phyloP scores from a whole-genome alignment of 2,329 filamentous ascomycete species.

The Fusarium illudens region DNA sequence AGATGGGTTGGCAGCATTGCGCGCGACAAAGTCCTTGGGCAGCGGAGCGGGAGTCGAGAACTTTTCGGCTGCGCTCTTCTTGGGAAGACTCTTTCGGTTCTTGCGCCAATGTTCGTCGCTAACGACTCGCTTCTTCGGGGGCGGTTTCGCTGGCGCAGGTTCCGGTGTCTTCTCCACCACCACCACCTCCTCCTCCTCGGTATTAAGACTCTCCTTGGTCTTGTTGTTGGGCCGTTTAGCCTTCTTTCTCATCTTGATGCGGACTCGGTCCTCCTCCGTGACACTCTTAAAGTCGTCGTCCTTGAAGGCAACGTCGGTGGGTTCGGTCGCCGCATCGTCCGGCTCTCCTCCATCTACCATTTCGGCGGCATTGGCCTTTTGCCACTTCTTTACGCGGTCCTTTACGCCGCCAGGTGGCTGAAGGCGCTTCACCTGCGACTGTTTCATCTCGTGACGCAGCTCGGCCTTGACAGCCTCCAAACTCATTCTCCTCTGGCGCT shows the following conservation, averaged over 20 bases:
- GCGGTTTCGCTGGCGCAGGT: slow-evolving; percentile 52
- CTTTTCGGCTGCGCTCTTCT: slow-evolving; percentile 51
- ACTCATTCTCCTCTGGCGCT: slow-evolving; percentile 63
- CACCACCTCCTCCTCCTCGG: slow-evolving; percentile 39
- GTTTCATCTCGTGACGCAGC: slow-evolving; percentile 62
- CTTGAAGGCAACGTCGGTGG: slow-evolving; percentile 68
- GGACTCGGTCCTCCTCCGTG: slow-evolving; percentile 67
- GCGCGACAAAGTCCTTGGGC: slow-evolving; percentile 67
- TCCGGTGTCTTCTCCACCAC: slow-evolving; percentile 31
- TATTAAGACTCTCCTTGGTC: slow-evolving; percentile 37
- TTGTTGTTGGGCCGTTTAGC: slow-evolving; percentile 48
- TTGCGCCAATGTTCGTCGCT: slow-evolving; percentile 92
- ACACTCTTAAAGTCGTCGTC: slow-evolving; percentile 66
- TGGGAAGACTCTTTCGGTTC: slow-evolving; percentile 60
- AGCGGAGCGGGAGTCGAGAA: slow-evolving; percentile 48
- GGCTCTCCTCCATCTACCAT: slow-evolving; percentile 59
- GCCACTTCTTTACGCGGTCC: slow-evolving; percentile 85
- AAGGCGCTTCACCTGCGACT: slow-evolving; percentile 65
- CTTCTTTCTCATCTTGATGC: slow-evolving; percentile 63
- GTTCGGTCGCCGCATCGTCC: slow-evolving; percentile 63
- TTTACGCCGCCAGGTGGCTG: slow-evolving; percentile 74
- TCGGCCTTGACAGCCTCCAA: slow-evolving; percentile 67
- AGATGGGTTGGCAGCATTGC: slow-evolving; percentile 62
- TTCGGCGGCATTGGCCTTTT: slow-evolving; percentile 76
- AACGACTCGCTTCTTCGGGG: slow-evolving; percentile 90